Evolutionary conservation across 2,329 filamentous ascomycete species (phyloP).

Genomic region (Stromatinia cepivora): DNA sequence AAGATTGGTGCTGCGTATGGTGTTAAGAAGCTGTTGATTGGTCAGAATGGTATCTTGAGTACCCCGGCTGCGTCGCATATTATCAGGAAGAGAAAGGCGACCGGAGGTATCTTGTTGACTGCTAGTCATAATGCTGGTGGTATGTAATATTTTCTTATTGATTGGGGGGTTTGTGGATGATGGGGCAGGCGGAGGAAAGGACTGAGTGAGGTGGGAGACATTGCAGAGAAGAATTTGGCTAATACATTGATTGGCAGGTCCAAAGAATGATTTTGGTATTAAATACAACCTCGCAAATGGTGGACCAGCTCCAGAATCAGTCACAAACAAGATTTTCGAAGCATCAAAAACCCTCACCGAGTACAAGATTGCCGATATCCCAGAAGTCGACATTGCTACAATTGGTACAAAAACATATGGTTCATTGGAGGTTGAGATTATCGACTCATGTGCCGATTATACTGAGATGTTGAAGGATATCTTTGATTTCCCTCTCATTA

Average conservation of each 20-base stretch:
- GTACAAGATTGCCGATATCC: slow-evolving; percentile 89
- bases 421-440: slow-evolving; percentile 86
- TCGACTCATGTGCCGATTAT: slow-evolving; percentile 92
- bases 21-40: slow-evolving; percentile 97
- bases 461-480: slow-evolving; percentile 95
- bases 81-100: slow-evolving; percentile 92
- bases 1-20: slow-evolving; percentile 97
- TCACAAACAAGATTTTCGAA: slow-evolving; percentile 98
- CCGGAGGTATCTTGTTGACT: slow-evolving; percentile 93
- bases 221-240: background rate
- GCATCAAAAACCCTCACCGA: slow-evolving; percentile 84
- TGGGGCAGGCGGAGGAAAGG: background rate
- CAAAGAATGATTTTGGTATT: slow-evolving; percentile 95
- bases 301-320: slow-evolving; percentile 89
- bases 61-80: slow-evolving; percentile 95
- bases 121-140: slow-evolving; percentile 98
- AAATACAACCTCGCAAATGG: slow-evolving; percentile 99
- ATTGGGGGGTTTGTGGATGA: background rate
- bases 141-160: slow-evolving; percentile 43
- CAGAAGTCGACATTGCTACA: slow-evolving; percentile 78
- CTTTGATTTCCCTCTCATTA: slow-evolving; percentile 96
- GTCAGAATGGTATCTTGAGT: slow-evolving; percentile 93
- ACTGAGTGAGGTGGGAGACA: background rate
- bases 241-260: slow-evolving; percentile 55
- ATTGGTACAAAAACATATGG: slow-evolving; percentile 86